Evolutionary conservation across 1,284 basidiomycete genomes (phyloP), one percentile per base, ranked within the genome.

Genomic region (Austropuccinia psidii): DNA sequence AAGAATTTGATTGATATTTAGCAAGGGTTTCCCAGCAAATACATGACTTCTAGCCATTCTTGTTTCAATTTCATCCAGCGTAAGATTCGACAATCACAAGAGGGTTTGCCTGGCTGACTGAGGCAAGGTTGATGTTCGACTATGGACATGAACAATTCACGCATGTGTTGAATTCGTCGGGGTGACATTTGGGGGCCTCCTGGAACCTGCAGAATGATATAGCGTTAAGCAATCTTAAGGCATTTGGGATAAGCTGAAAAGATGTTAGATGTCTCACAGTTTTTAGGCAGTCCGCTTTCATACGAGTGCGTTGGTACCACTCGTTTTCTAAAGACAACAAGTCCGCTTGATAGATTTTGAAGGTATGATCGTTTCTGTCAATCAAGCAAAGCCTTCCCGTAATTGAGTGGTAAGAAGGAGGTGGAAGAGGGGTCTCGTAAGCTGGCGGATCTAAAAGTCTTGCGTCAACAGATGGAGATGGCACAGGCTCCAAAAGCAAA

Each of bases 301-400:
- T 17, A 37, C 15, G 9, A 33, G 45, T 47, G 13, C 68, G 33
- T 15, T 57, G 54, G n/a, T 39, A 33, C 68, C 68, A 70, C 39
- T 70, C 68, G 15, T 57, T 55, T 39, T 27, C 43, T 19, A 70
- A 47, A 55, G 39, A 49, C 33, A 70, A 27, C 29, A 70, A 61
- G 61, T 70, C 68, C 58, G 54, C 45, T n/a, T 70, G 57, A 24
- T 70, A 70, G 27, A 70, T 70, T 58, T 70, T 70, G 45, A 70
- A 70, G 1, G 68, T 50, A 21, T 61, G 55, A 47, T 70, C 57
- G 27, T 17, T 61, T 61, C 68, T 55, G 39, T 70, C 68, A 2
- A 70, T 58, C 8, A 70, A 33, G 52, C 68, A 58, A 6, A 70
- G 43, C 1, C 68, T 43, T 8, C 68, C 68, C 13, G 49, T 41